Conservation (phyloP, 306 rosid species). For the Rosa chinensis region DNA sequence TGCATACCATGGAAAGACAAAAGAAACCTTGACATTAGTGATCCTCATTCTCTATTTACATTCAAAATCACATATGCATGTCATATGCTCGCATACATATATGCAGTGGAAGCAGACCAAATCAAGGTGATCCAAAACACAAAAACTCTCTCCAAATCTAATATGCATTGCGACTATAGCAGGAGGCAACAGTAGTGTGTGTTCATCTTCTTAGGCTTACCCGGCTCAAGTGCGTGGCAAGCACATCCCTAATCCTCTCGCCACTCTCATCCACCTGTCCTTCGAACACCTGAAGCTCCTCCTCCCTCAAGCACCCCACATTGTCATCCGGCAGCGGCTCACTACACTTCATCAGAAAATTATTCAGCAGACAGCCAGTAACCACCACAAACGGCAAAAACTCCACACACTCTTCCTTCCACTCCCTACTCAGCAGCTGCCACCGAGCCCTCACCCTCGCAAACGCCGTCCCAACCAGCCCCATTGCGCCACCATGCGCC, state of each 20-base stretch:
- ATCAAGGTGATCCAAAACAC: constrained; percentile 15
- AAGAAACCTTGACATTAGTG: not conserved
- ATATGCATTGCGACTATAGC: not conserved
- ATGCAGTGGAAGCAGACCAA: constrained; percentile 5
- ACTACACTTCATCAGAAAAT: constrained; percentile 62
- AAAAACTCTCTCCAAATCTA: constrained; percentile 3
- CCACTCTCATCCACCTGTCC: constrained; percentile 61
- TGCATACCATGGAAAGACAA: not conserved
- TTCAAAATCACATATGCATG: constrained; percentile 5
- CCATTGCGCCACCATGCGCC: constrained; percentile 55
- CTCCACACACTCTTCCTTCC: constrained; percentile 69
- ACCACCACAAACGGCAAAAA: constrained; percentile 68
- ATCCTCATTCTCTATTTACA: constrained; percentile 2
- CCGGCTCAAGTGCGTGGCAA: constrained; percentile 68
- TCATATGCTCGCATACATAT: not conserved
- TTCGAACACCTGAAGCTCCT: constrained; percentile 35
- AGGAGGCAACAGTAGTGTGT: constrained; percentile 1
- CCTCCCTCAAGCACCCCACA: constrained; percentile 24
- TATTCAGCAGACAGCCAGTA: constrained; percentile 73
- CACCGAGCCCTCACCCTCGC: constrained; percentile 51
- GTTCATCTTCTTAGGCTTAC: constrained; percentile 54
- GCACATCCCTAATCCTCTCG: constrained; percentile 56
- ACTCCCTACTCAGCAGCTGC: constrained; percentile 61
- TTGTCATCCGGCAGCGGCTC: constrained; percentile 42
- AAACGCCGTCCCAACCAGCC: constrained; percentile 52